phyloP scores from a whole-genome alignment of 2,329 filamentous ascomycete species.

The Claviceps sp. region DNA sequence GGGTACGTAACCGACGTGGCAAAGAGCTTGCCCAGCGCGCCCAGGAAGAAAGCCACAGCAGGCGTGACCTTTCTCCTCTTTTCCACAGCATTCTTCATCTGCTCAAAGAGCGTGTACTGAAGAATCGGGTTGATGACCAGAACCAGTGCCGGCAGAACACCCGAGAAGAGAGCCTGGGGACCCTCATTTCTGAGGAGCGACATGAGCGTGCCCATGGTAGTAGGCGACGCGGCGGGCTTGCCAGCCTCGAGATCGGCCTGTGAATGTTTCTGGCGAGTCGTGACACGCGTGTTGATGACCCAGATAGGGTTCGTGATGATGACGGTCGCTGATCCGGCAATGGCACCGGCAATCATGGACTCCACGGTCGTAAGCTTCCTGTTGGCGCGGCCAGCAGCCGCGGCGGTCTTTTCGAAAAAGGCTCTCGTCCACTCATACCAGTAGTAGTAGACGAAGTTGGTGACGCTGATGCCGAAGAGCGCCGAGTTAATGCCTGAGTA shows the following conservation, averaged over 20 bases:
- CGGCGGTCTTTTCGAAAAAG: conserved; percentile 69
- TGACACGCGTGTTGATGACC: conserved; percentile 98
- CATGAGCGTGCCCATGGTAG: conserved; percentile 70
- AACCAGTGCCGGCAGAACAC: conserved; percentile 82
- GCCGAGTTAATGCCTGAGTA: conserved; percentile 91
- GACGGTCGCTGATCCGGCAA: conserved; percentile 89
- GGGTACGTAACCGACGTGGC: conserved; percentile 92
- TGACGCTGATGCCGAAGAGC: conserved; percentile 93
- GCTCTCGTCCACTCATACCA: conserved; percentile 97
- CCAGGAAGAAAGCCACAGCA: conserved; percentile 77
- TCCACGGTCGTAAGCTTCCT: conserved; percentile 83
- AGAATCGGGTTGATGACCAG: conserved; percentile 96
- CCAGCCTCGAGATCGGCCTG: conserved; percentile 30
- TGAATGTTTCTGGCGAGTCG: conserved; percentile 57
- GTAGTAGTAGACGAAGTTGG: conserved; percentile 99
- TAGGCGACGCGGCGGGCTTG: conserved; percentile 33
- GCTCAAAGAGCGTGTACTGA: conserved; percentile 97
- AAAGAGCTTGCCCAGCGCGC: conserved; percentile 85
- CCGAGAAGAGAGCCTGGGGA: conserved; percentile 71
- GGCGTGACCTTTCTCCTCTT: conserved; percentile 62
- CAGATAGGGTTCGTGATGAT: conserved; percentile 97
- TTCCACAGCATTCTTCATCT: conserved; percentile 87
- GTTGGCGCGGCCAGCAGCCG: conserved; percentile 56
- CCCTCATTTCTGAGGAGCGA: conserved; percentile 75
- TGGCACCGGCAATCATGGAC: conserved; percentile 86